Conservation (phyloP, 768 basidiomycete genomes). For the Lactifluus subvellereus region DNA sequence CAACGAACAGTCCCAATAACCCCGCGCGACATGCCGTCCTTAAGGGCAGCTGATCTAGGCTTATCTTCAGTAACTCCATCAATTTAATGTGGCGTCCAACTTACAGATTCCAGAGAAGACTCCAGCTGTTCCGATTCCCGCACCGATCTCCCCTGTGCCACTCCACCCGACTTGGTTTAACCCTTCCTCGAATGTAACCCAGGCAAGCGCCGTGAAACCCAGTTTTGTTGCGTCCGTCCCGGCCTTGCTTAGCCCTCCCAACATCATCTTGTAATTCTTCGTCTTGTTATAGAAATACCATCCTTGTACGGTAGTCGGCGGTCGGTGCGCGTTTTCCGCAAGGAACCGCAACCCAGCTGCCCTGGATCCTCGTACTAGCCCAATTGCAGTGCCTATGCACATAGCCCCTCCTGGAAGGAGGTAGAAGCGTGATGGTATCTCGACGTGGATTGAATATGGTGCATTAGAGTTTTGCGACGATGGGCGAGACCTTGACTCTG, state of each 20-base stretch:
- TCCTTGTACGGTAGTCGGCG: conserved; percentile 78
- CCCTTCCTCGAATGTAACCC: conserved; percentile 47
- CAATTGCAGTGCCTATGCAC: conserved; percentile 58
- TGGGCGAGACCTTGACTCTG: neutral
- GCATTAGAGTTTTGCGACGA: conserved; percentile 25
- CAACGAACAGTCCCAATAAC: conserved; percentile 53
- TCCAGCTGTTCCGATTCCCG: conserved; percentile 57
- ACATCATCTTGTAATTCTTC: conserved; percentile 83
- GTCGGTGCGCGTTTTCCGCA: conserved; percentile 88
- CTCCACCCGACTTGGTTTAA: conserved; percentile 33
- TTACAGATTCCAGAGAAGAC: conserved; percentile 53
- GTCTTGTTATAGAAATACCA: conserved; percentile 98
- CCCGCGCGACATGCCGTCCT: conserved; percentile 26
- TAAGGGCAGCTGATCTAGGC: conserved; percentile 22
- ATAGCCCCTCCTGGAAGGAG: conserved; percentile 56
- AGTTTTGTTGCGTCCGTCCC: conserved; percentile 51
- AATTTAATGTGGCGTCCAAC: conserved; percentile 26
- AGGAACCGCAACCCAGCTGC: conserved; percentile 71
- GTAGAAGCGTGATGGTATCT: conserved; percentile 53
- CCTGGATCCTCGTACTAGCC: conserved; percentile 67
- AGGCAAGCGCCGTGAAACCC: conserved; percentile 40
- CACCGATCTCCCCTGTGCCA: conserved; percentile 51
- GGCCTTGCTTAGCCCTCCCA: conserved; percentile 64
- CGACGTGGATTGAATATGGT: conserved; percentile 33
- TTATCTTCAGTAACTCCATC: conserved; percentile 11